Base-by-base conservation (phyloP, 1,284 basidiomycete species). In the Fistulinella staudtii region DNA sequence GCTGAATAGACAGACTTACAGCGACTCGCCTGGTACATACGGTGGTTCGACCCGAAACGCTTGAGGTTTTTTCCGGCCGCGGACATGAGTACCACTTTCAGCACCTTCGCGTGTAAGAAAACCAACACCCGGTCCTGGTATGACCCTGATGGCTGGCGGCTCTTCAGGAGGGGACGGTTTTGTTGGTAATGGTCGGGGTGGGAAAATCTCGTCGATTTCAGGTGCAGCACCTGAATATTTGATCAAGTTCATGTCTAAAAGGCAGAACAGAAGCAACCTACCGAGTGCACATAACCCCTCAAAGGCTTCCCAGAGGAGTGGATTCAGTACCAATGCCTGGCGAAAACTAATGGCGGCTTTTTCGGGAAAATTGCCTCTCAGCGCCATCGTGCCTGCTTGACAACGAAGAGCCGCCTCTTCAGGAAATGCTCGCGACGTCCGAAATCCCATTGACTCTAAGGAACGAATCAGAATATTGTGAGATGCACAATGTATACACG, bases 221-320 rank as follows among this genome's bases (percentile, higher is more conserved):
- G 83, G 80, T 37, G 79, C 72, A 41, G 75, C 67, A 45, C 86
- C 86, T 89, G 53, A 8, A 51, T 35, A 46, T 6, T 49, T 28
- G 42, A 47, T 53, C 64, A 48, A 53, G 46, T 41, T 46, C 39
- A 36, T 22, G 24, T 28, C 22, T 41, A 24, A 41, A 50, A 45
- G 18, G 18, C 9, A 44, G 39, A 18, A 22, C 6, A 15, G 7
- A 45, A 36, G 31, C 14, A 21, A 72, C 76, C 53, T 54, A 90
- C 93, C 93, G 30, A 91, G 69, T 40, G 80, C 70, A 63, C 93
- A 96, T 22, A 97, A 67, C 0, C 89, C 92, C 53, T 91, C 88
- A 60, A 94, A 91, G 1, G 93, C 93, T 64, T 97, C 93, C 93
- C 93, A 96, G 37, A 93, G 68, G 67, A 90, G 80, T 18, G 89